A percentile compares a stretch with the other conserved stretches of the same genome.
Conservation (phyloP, 306 rosid genomes). For the Abrus pulchellus region DNA sequence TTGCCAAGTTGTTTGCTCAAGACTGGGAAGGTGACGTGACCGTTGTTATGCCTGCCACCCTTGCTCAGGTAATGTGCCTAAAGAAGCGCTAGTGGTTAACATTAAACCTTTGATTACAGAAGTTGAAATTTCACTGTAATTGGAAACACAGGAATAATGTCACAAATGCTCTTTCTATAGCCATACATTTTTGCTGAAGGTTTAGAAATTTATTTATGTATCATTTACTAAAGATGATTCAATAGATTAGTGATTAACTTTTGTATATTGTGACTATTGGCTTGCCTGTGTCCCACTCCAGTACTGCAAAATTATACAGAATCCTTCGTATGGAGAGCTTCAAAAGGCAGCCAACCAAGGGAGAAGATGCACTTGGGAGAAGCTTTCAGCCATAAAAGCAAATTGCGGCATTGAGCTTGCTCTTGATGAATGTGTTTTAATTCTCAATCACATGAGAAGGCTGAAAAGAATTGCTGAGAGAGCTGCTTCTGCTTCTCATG, state of each 20-base stretch:
- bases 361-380: slow-evolving; percentile 98
- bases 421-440: slow-evolving; percentile 87
- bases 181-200: neutral
- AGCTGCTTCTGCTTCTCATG: slow-evolving; percentile 81
- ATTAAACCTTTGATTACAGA: slow-evolving; percentile 25
- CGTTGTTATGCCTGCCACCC: slow-evolving; percentile 97
- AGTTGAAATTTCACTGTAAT: neutral
- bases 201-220: slow-evolving; percentile 23
- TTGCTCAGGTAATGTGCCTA: slow-evolving; percentile 78
- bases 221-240: slow-evolving; percentile 31
- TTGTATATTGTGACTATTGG: slow-evolving; percentile 14
- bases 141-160: slow-evolving; percentile 15
- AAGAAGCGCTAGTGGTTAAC: slow-evolving; percentile 14
- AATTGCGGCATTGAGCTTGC: slow-evolving; percentile 95
- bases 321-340: slow-evolving; percentile 87
- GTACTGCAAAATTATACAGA: slow-evolving; percentile 91
- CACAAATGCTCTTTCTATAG: slow-evolving; percentile 15
- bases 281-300: slow-evolving; percentile 44
- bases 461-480: slow-evolving; percentile 79
- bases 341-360: slow-evolving; percentile 99
- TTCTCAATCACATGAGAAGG: slow-evolving; percentile 93
- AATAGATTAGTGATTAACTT: slow-evolving; percentile 40
- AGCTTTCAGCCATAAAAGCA: slow-evolving; percentile 94
- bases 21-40: slow-evolving; percentile 99
- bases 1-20: slow-evolving; percentile 94